Conservation (phyloP, 768 basidiomycete genomes). For the Tephrocybe sp. region DNA sequence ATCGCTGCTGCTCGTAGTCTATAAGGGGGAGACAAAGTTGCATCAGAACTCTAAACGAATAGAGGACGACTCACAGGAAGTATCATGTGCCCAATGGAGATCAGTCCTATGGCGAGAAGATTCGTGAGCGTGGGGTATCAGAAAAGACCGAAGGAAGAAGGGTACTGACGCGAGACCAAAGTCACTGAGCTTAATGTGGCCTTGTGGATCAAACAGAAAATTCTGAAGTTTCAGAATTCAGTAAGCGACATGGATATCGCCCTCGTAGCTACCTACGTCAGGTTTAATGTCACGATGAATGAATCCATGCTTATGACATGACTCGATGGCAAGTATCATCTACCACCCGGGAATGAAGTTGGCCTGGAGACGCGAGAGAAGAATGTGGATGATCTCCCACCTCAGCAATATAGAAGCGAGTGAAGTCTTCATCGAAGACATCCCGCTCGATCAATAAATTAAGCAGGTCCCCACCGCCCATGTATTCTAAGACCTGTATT, state of each 20-base stretch:
- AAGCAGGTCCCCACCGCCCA: slow-evolving; percentile 95
- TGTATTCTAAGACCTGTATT: slow-evolving; percentile 83
- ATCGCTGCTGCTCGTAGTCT: slow-evolving; percentile 95
- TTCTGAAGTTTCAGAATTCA: slow-evolving; percentile 56
- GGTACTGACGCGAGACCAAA: slow-evolving; percentile 90
- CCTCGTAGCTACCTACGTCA: slow-evolving; percentile 54
- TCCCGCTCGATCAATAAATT: slow-evolving; percentile 93
- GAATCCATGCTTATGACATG: slow-evolving; percentile 92
- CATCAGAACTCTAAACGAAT: slow-evolving; percentile 4
- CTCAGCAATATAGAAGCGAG: slow-evolving; percentile 94
- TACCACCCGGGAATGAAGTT: slow-evolving; percentile 26
- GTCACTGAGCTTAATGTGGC: slow-evolving; percentile 93
- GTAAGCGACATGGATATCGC: slow-evolving; percentile 14
- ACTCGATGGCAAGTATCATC: slow-evolving; percentile 95
- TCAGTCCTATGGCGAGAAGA: slow-evolving; percentile 58
- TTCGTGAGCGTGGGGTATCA: background rate
- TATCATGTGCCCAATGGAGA: slow-evolving; percentile 97
- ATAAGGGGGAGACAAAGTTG: slow-evolving; percentile 16
- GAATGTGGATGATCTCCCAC: slow-evolving; percentile 38
- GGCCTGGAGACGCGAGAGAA: slow-evolving; percentile 20
- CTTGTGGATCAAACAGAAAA: slow-evolving; percentile 91
- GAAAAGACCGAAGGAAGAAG: slow-evolving; percentile 15
- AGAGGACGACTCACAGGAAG: slow-evolving; percentile 59
- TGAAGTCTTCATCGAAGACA: slow-evolving; percentile 88
- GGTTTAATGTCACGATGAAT: slow-evolving; percentile 99